Conservation (phyloP, 768 basidiomycete genomes). For the Boletus barrowsii region DNA sequence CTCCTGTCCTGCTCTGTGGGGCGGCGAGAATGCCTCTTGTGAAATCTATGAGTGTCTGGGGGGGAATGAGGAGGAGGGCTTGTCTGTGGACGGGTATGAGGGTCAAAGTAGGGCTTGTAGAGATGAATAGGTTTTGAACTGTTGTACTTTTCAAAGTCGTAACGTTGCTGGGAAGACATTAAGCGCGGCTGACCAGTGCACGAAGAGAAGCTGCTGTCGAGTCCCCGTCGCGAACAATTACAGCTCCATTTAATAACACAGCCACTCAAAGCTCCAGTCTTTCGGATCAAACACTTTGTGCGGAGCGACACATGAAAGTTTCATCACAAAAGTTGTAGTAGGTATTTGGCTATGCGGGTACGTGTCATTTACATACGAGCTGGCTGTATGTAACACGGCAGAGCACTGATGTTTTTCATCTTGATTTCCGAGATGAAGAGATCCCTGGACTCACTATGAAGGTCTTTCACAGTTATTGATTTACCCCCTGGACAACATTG, state of each 20-base stretch:
- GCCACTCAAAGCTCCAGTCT: no score
- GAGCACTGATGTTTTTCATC: slow-evolving; percentile 42
- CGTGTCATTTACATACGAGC: neutral
- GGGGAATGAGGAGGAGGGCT: slow-evolving; percentile 28
- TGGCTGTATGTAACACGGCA: slow-evolving; percentile 24
- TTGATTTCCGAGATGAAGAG: slow-evolving; percentile 54
- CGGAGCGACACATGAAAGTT: no score
- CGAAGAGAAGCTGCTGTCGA: no score
- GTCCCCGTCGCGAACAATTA: no score
- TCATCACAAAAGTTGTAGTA: neutral
- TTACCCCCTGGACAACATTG: neutral
- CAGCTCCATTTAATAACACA: no score
- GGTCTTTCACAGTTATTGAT: slow-evolving; percentile 24
- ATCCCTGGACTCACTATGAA: slow-evolving; percentile 53
- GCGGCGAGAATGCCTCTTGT: slow-evolving; percentile 26
- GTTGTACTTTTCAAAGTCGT: neutral
- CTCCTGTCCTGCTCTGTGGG: slow-evolving; percentile 23
- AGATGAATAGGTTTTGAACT: neutral
- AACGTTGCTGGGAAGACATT: neutral
- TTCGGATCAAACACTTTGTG: no score
- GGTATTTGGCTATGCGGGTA: slow-evolving; percentile 7
- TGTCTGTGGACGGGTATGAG: slow-evolving; percentile 31
- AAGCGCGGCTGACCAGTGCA: no score
- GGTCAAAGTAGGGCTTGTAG: neutral
- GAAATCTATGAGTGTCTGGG: slow-evolving; percentile 6